phyloP scores from a whole-genome alignment of 345 rosid genomes.

The Gossypium mustelinum region DNA sequence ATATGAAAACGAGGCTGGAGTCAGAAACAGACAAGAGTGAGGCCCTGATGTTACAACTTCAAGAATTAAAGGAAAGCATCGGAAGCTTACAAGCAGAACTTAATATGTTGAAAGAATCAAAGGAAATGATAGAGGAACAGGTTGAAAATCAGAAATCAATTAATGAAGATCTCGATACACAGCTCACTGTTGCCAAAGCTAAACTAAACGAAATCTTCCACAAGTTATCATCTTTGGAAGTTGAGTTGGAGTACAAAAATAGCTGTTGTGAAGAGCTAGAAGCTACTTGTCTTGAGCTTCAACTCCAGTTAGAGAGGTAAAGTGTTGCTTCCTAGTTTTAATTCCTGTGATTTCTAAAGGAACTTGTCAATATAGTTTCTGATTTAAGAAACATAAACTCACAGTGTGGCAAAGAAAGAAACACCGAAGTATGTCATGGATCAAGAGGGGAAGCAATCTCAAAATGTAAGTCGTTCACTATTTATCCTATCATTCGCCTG shows the following conservation, averaged over 20 bases:
- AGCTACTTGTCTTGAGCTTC: constrained; percentile 86
- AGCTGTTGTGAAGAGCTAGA: constrained; percentile 82
- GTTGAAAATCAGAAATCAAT: constrained; percentile 61
- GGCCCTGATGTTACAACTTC: constrained; percentile 32
- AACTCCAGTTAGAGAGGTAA: constrained; percentile 88
- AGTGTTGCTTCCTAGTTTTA: constrained; percentile 9
- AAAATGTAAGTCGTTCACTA: constrained; percentile 46
- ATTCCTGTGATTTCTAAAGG: not conserved
- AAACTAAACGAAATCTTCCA: constrained; percentile 69
- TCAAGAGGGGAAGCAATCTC: constrained; percentile 42
- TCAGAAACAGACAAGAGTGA: constrained; percentile 32
- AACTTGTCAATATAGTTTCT: constrained; percentile 2
- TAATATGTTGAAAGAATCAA: constrained; percentile 45
- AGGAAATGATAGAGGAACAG: constrained; percentile 53
- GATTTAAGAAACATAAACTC: constrained; percentile 18
- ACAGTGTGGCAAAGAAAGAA: constrained; percentile 61
- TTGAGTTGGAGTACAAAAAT: constrained; percentile 75
- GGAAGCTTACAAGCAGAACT: constrained; percentile 45
- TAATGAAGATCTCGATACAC: constrained; percentile 84
- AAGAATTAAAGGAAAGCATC: constrained; percentile 45
- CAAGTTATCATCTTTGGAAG: constrained; percentile 72
- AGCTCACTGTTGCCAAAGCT: constrained; percentile 60
- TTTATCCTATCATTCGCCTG: not conserved
- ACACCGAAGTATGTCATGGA: constrained; percentile 28
- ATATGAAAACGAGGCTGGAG: constrained; percentile 35